Base-by-base conservation (phyloP, 768 basidiomycete genomes). In the Mycena belliarum region DNA sequence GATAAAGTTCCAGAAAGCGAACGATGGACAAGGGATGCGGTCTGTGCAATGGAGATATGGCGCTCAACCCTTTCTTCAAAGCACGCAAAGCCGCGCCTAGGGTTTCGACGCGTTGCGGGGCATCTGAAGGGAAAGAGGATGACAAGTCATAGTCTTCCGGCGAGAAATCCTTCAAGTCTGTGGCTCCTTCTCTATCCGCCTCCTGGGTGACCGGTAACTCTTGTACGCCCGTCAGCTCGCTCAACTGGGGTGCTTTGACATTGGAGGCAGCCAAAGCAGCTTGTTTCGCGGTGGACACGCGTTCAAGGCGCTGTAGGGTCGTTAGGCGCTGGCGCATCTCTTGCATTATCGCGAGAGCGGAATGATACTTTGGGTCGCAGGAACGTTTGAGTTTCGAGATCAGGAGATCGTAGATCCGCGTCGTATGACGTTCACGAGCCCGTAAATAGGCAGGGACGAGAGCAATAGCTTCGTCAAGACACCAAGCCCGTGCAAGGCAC, bases 1-100 rank as follows among this genome's bases (percentile, higher is more conserved):
- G 57, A 49, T 78, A 81, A 0, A 57, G 51, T n/a, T 68, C 52
- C 25, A 80, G 68, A 51, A 80, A 78, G 16, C 64, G 52, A 44
- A 70, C 63, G 29, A 79, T 63, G 3, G 63, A 68, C 26, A 64
- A 49, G 12, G 70, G 67, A 46, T 70, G 70, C 2, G 70, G 71
- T 44, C 58, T 60, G 6, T 56, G 43, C 15, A 51, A 57, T 23
- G 44, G 50, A 60, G 56, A 21, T 5, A 38, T 14, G 12, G 18
- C n/a, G 28, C 45, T 18, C 70, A 40, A 41, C 60, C 59, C 25
- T 45, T 49, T 55, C 67, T 69, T 44, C 71, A 65, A 60, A 61
- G 66, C 15, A 3, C 66, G 63, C 7, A 74, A 56, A 33, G 60
- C 57, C 7, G 52, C 26, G 2, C 62, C 64, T 1, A 73, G 50